Evolutionary conservation across 371 early-diverging fungal genomes (phyloP), one percentile per base, ranked within the genome.

Genomic region (Syncephalastrum racemosum): DNA sequence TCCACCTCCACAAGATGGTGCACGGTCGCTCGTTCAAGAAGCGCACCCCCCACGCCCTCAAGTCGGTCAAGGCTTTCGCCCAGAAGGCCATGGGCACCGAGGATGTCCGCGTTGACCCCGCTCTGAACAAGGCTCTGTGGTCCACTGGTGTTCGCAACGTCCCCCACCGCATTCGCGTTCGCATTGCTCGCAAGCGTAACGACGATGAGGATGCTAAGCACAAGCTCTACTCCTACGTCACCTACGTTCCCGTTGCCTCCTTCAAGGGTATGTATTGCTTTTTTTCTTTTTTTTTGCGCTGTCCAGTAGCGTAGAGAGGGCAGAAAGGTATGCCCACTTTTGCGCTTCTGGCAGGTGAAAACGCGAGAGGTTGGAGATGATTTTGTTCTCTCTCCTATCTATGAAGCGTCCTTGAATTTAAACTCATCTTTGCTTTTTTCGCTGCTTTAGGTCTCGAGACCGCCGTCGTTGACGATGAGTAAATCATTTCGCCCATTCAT

Each of bases 161-260:
- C 50, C 91, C 90, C 64, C 91, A 89, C 90, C 90, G 97, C 71
- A 87, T 97, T 68, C 93, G 98, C 61, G 89, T 97, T 58, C 93
- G 96, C 63, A 75, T 96, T 66, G 72, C 94, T 66, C 90, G 97
- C 75, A 89, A 89, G 81, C 89, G 96, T 75, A 95, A 94, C 85
- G 98, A 97, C 64, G 93, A 88, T 70, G 95, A 94, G 77, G 88
- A 91, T 58, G 92, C 94, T 76, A 89, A 86, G 74, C 92, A 95
- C 81, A 95, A 95, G 90, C 85, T 96, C 48, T 96, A 91, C 90
- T 92, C 96, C 65, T 80, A 83, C 60, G 95, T 94, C 62, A 81
- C 90, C 70, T 84, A 81, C 65, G 98, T 97, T 50, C 89, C 91
- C 52, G 87, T 89, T 68, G 77, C 90, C 64, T 72, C 81, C 72